phyloP scores from a whole-genome alignment of 345 rosid genomes.

The Brassica cretica region DNA sequence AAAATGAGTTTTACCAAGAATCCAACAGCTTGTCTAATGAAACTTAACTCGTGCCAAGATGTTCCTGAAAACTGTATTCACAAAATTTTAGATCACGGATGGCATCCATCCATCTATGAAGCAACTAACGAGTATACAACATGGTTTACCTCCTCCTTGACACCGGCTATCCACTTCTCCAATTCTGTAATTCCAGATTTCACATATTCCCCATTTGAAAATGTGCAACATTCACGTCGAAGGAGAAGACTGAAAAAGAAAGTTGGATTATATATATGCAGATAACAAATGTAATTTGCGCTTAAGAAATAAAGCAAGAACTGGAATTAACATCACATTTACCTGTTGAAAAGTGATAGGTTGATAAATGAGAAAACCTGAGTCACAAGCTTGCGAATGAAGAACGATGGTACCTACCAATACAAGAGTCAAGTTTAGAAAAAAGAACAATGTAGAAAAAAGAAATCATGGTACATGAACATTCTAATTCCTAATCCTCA shows the following conservation, averaged over 20 bases:
- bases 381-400: slow-evolving; percentile 91
- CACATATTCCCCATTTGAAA: slow-evolving; percentile 96
- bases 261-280: slow-evolving; percentile 17
- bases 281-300: not conserved
- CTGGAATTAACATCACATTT: slow-evolving; percentile 16
- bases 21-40: slow-evolving; percentile 98
- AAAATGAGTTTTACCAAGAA: slow-evolving; percentile 64
- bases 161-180: slow-evolving; percentile 89
- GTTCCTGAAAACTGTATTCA: slow-evolving; percentile 85
- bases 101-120: slow-evolving; percentile 9
- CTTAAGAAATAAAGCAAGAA: not conserved
- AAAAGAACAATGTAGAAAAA: slow-evolving; percentile 3
- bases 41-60: slow-evolving; percentile 95
- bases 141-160: slow-evolving; percentile 74
- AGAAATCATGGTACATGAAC: slow-evolving; percentile 18
- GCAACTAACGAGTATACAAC: slow-evolving; percentile 18
- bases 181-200: slow-evolving; percentile 93
- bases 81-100: slow-evolving; percentile 38
- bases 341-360: slow-evolving; percentile 96
- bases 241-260: slow-evolving; percentile 69
- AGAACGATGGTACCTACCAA: slow-evolving; percentile 87
- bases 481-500: slow-evolving; percentile 1
- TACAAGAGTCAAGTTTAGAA: slow-evolving; percentile 31
- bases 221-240: slow-evolving; percentile 97
- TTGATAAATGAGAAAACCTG: slow-evolving; percentile 98